Percentiles rank a stretch among this genome's conserved stretches.
These are phyloP conservation scores for Emergomyces orientalis DNA, from an alignment of 2,329 filamentous ascomycete species.

Conservation along the genomic window DNA sequence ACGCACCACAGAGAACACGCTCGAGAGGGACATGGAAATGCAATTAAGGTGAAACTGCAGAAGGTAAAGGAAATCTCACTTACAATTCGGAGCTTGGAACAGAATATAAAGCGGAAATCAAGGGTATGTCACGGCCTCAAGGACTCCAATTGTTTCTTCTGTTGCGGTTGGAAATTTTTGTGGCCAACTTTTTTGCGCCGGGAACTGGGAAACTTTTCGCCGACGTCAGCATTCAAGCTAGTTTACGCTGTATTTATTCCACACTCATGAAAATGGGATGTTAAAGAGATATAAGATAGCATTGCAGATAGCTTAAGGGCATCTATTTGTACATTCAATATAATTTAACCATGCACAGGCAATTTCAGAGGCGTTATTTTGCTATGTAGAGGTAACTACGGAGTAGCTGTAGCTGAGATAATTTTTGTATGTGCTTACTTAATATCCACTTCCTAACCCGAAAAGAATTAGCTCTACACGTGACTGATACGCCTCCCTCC, in stretches of 20 bases:
- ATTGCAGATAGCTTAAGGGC: not conserved
- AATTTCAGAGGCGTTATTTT: not conserved
- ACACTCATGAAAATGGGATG: not conserved
- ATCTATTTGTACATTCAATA: not conserved
- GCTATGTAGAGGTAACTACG: too few relatives aligned
- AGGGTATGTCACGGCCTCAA: not conserved
- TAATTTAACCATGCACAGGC: too few relatives aligned
- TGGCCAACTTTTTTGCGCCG: not conserved
- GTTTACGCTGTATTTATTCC: constrained; percentile 6
- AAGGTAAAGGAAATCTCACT: not conserved
- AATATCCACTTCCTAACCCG: not conserved
- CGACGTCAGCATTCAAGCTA: constrained; percentile 5
- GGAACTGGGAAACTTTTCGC: constrained; percentile 4
- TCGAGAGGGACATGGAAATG: too few relatives aligned
- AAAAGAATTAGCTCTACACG: not conserved
- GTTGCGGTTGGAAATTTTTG: not conserved
- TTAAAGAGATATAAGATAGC: not conserved
- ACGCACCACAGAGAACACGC: not conserved
- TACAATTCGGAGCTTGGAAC: not conserved
- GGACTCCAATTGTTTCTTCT: not conserved
- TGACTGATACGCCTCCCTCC: not conserved
- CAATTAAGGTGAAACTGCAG: not conserved
- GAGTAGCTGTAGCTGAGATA: not conserved
- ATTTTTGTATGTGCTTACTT: not conserved
- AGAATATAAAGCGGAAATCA: not conserved